Percentiles rank a stretch among this genome's conserved stretches.
Evolutionary conservation across 805 yeast genomes (phyloP).

Genomic region (Candida ovalis): DNA sequence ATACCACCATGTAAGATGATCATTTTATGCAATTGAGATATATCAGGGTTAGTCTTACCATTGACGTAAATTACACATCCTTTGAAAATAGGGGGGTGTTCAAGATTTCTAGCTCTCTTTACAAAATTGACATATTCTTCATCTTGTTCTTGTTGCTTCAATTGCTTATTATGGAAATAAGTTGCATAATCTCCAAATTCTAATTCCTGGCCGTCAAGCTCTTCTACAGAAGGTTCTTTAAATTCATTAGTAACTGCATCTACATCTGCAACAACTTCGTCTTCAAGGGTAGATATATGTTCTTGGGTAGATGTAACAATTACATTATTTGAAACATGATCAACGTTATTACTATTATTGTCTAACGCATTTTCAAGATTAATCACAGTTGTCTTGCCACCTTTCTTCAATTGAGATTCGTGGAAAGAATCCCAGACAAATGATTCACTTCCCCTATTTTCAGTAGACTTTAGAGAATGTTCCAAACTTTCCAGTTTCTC

Average conservation of each 20-base stretch:
- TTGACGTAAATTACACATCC: conserved; percentile 75
- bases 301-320: neutral
- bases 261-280: conserved; percentile 6
- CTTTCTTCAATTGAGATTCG: conserved; percentile 3
- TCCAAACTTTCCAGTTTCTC: neutral
- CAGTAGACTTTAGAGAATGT: neutral
- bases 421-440: conserved; percentile 5
- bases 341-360: neutral
- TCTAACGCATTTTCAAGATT: no score
- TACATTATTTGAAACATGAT: neutral
- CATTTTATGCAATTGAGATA: conserved; percentile 63
- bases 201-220: conserved; percentile 35
- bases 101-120: conserved; percentile 29
- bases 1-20: conserved; percentile 79
- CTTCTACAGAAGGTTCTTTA: no score
- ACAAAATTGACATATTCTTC: conserved; percentile 49
- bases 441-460: neutral
- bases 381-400: no score
- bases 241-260: neutral
- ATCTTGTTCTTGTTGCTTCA: conserved; percentile 60
- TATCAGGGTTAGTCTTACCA: conserved; percentile 84
- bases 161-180: conserved; percentile 58
- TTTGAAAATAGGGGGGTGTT: conserved; percentile 46
- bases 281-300: neutral
- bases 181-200: conserved; percentile 65